Base-by-base conservation (phyloP, 2,329 filamentous ascomycete genomes). In the Aspergillus udagawae region DNA sequence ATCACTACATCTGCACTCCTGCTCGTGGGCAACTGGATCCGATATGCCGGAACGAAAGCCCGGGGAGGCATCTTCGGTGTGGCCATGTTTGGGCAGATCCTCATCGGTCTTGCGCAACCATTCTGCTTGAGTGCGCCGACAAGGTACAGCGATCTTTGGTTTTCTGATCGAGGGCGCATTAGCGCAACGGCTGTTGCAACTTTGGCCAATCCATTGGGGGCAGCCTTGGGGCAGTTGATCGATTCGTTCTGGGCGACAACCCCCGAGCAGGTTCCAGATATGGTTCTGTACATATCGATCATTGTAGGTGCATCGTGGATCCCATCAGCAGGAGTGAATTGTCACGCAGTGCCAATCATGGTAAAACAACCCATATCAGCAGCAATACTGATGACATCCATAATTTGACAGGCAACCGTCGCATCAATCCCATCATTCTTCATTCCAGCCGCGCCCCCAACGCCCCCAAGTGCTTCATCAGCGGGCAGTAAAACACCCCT, bases 121-220 rank as follows among this genome's bases (percentile, higher is more conserved):
- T 97, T 97, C 72, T 91, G 96, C 12, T 84, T 97, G 9, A 86
- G 89, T 6, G 91, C 93, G 0, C 93, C 94, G 0, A 93, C 94
- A 0, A 82, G 91, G 60, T 99, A 96, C 75, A 94, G 90, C 54
- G 92, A 97, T 71, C 79, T 96, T 58, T 97, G 94, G 94, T 97
- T 97, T 76, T 92, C 91, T 1, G 87, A 89, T 66, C 79, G 81
- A 10, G 93, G 92, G 7, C 85, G 94, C 54, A 90, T 96, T 12
- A 88, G 89, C 54, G 93, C 93, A 20, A 97, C 93, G 0, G 94
- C 93, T 1, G 69, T 96, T 38, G 87, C 88, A 23, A 92, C 87
- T 59, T 77, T 97, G 57, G 91, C 93, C 3, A 97, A 97, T 73
- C 93, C 93, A 0, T 83, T 97, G 52, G 93, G 93, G 14, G 92